Evolutionary conservation across 129 eudicot genomes (phyloP), one percentile per base, ranked within the genome.

Genomic region (Pseudognaphalium luteoalbum): DNA sequence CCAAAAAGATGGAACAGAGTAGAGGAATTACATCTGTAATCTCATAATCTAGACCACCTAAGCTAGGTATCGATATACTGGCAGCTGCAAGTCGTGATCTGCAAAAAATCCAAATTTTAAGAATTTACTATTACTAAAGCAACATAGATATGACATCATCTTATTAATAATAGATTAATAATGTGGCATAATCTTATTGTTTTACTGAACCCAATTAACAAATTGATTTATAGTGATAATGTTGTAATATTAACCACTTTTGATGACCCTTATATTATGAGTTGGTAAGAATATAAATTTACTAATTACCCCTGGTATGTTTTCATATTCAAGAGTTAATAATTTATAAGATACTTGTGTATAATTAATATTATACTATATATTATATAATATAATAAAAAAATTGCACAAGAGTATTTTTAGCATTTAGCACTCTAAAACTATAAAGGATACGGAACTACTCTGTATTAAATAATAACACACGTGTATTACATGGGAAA

Each of bases 21-120:
- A 94, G 64, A 10, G 96, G 86, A 81, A 94, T 87, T 7, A 91
- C 85, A 84, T 86, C 87, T 6, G 62, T 86, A 35, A 68, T 76
- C 75, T 83, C 88, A 73, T 81, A 79, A 12, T 77, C 85, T 25
- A 32, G 30, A 47, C 88, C 80, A 32, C 78, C 83, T 42, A 70
- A 20, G 60, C 77, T 75, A 28, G 91, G 93, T 71, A 86, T 71
- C 37, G 93, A 74, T 82, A 94, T 86, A 56, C 83, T 82, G 60
- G 88, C 84, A 54, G 96, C 82, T 29, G 98, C 98, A 58, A 94
- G 97, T 47, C 90, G 85, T 72, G 97, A 88, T 86, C 98, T 94
- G 79, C 76, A 82, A 66, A 20, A 68, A 70, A 71, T 42, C 19
- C 22, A 32, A 20, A 2, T 20, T 28, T 62, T 25, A 25, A 25